Evolutionary conservation across 176 grass and related monocot genomes (phyloP).

Genomic region (Carex scoparia): DNA sequence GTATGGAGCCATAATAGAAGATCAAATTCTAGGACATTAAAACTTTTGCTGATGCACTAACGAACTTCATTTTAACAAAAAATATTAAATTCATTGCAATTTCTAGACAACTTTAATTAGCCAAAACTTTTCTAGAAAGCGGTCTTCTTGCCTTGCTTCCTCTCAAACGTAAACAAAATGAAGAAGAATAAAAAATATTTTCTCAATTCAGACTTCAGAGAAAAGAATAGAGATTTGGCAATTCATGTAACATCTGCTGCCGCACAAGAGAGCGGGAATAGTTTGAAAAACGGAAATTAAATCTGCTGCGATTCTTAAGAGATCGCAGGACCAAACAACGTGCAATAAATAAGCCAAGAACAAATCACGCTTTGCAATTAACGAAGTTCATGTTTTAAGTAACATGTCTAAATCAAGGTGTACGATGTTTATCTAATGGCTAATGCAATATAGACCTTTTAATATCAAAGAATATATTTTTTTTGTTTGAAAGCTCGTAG

Average conservation of each 20-base stretch:
- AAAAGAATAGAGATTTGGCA: neutral
- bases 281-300: neutral
- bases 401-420: neutral
- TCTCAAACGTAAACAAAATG: neutral
- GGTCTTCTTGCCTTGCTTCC: neutral
- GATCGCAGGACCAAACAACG: too few relatives aligned
- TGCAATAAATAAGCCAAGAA: neutral
- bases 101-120: neutral
- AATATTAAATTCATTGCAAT: neutral
- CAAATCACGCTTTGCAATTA: neutral
- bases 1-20: neutral
- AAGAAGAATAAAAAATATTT: neutral
- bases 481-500: too few relatives aligned
- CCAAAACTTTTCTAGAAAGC: neutral
- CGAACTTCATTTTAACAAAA: neutral
- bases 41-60: neutral
- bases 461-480: too few relatives aligned
- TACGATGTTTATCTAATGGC: neutral
- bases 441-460: neutral
- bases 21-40: neutral
- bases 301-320: too few relatives aligned
- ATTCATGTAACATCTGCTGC: neutral
- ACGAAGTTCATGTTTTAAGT: neutral
- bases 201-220: neutral
- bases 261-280: neutral